These are phyloP conservation scores for Coemansia sp. DNA, from an alignment of 192 early-diverging fungal species.

Conservation along the genomic window DNA sequence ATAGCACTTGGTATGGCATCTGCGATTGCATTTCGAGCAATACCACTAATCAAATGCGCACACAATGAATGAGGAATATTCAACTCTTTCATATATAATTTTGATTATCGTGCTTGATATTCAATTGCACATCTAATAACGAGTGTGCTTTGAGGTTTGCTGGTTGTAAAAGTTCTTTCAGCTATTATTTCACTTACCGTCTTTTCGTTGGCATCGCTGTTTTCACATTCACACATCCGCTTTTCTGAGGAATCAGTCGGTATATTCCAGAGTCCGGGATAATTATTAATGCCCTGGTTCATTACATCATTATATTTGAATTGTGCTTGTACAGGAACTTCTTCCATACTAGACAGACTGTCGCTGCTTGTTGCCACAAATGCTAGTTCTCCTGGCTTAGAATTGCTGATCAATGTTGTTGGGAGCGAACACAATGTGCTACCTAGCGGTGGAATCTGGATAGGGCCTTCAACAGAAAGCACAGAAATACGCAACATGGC, in stretches of 20 bases:
- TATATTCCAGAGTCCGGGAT: background rate
- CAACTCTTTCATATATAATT: too few species aligned
- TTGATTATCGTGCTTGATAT: too few species aligned
- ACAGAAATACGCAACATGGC: conserved; percentile 30
- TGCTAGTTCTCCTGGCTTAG: conserved; percentile 20
- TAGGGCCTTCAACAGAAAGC: conserved; percentile 40
- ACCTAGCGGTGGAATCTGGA: conserved; percentile 36
- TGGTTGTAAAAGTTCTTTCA: too few species aligned
- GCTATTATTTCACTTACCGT: background rate
- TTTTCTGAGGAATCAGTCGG: background rate
- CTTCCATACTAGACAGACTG: background rate
- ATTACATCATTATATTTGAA: background rate
- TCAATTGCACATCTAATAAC: too few species aligned
- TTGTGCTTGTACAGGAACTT: background rate
- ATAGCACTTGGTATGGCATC: conserved; percentile 31
- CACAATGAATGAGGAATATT: background rate
- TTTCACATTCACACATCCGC: conserved; percentile 19
- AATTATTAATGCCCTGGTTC: background rate
- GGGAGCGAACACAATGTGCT: conserved; percentile 22
- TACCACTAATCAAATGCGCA: conserved; percentile 17
- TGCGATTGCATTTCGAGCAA: conserved; percentile 35
- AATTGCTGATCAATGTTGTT: conserved; percentile 29
- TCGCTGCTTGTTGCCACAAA: conserved; percentile 25
- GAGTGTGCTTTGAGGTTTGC: too few species aligned
- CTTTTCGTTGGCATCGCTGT: conserved; percentile 1